A percentile compares a stretch with the other conserved stretches of the same genome.
phyloP scores from a whole-genome alignment of 2,329 filamentous ascomycete species.

The Phaeosphaeriaceae sp. region DNA sequence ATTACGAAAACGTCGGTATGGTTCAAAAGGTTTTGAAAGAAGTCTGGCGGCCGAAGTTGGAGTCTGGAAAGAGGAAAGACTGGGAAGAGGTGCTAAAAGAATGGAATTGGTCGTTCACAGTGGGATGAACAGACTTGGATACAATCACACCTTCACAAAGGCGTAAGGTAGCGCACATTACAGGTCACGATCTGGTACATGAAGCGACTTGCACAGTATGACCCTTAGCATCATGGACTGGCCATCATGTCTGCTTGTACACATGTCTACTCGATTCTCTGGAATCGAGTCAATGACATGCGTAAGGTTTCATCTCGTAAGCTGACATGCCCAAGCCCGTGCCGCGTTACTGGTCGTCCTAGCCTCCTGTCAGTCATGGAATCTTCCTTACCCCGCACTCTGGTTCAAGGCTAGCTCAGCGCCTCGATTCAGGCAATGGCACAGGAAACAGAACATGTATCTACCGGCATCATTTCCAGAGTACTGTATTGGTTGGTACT shows the following conservation, averaged over 20 bases:
- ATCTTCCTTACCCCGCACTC: neutral
- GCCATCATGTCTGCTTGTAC: no score
- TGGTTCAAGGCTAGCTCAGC: neutral
- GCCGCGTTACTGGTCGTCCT: neutral
- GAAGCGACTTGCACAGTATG: no score
- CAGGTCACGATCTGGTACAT: neutral
- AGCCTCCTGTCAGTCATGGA: neutral
- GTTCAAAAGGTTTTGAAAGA: constrained; percentile 45
- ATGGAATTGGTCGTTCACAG: constrained; percentile 45
- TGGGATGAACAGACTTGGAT: no score
- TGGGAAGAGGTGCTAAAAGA: constrained; percentile 47
- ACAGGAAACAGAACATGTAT: neutral
- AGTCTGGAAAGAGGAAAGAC: constrained; percentile 35
- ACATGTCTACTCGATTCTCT: neutral
- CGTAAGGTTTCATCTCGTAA: neutral
- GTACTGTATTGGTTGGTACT: neutral
- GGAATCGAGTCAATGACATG: neutral
- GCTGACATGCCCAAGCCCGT: neutral
- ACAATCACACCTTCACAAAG: no score
- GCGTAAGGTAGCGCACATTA: neutral
- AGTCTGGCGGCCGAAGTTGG: constrained; percentile 41
- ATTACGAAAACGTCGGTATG: constrained; percentile 43
- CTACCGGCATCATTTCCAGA: neutral
- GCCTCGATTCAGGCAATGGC: neutral
- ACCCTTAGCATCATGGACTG: no score